A percentile compares a stretch with the other conserved stretches of the same genome.
These are phyloP conservation scores for Apiotrichum mycotoxinovorans DNA, from an alignment of 1,284 basidiomycete species.

Conservation along the genomic window DNA sequence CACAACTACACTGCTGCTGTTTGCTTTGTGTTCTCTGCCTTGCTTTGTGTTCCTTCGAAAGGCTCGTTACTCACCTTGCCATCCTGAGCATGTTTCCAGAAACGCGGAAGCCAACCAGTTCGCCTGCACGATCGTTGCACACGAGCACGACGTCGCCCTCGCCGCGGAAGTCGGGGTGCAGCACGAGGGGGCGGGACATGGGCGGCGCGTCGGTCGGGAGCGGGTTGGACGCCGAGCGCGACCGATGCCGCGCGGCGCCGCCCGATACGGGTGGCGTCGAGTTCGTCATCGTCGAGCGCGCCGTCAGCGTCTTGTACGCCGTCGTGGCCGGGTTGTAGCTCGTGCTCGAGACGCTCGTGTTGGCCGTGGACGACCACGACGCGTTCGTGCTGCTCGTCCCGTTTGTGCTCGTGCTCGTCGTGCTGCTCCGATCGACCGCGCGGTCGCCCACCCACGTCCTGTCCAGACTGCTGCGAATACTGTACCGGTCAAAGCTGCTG, in stretches of 20 bases:
- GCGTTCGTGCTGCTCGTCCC: no score
- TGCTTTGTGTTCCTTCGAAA: background rate
- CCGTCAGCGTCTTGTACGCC: background rate
- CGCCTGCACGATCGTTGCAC: conserved; percentile 5
- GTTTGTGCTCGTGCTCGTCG: no score
- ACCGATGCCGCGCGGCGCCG: background rate
- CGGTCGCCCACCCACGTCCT: no score
- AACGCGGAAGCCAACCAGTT: conserved; percentile 17
- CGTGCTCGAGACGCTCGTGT: no score
- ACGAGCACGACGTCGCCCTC: conserved; percentile 16
- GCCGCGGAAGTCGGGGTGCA: conserved; percentile 16
- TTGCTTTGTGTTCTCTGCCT: background rate
- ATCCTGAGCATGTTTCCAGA: conserved; percentile 16
- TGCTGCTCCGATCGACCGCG: no score
- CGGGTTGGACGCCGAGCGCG: background rate
- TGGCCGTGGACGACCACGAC: no score
- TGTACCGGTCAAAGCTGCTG: no score
- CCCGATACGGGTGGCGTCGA: background rate
- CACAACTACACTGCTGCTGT: no score
- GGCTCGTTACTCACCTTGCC: conserved; percentile 8
- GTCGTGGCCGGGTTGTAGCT: no score
- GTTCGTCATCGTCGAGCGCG: background rate
- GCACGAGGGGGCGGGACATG: background rate
- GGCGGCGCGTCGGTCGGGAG: background rate
- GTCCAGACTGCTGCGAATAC: no score